Base-by-base conservation (phyloP, 2,329 filamentous ascomycete species). In the Eutypella sp. region DNA sequence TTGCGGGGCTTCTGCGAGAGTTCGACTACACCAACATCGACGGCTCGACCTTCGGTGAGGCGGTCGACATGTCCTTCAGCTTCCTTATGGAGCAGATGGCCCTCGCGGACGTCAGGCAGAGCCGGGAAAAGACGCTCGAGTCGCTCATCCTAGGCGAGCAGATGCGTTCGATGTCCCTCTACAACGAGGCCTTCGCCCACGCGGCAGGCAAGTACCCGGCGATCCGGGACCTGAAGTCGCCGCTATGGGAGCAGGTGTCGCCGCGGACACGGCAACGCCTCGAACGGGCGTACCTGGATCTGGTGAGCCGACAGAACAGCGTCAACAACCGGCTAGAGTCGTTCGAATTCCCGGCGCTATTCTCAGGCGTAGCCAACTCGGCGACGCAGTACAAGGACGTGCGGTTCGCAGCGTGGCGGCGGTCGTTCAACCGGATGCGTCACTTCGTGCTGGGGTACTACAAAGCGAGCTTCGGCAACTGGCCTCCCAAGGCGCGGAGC, bases 111-210 rank as follows among this genome's bases (percentile, higher is more conserved):
- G 85, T 96, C 40, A 78, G 90, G 45, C 72, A 79, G 48, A 95
- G 88, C 62, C 79, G 85, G 22, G 89, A 96, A 61, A 95, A 93
- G 74, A 96, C 88, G 0, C 75, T 97, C 20, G 89, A 97, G 66
- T 87, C 85, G 0, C 76, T 97, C 40, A 78, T 97, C n/a, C 73
- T 99, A 10, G 91, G 88, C 46, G 92, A 99, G 68, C 80, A 81
- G 31, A 87, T 97, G 82, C 84, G 84, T 47, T 95, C 81, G 40
- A 80, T 85, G 57, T 77, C 84, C 7, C 76, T 99, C 2, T 97
- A 95, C 67, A 89, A 88, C 47, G 90, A 96, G 65, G 89, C 89
- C 0, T 97, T 96, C 59, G 83, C 90, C 5, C 93, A 97, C 64
- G 89, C 85, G 1, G 89, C 88, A 9, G 93, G 92, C 41, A 95